Conservation (phyloP, 2,329 filamentous ascomycete species). For the Aspergillus vadensis region DNA sequence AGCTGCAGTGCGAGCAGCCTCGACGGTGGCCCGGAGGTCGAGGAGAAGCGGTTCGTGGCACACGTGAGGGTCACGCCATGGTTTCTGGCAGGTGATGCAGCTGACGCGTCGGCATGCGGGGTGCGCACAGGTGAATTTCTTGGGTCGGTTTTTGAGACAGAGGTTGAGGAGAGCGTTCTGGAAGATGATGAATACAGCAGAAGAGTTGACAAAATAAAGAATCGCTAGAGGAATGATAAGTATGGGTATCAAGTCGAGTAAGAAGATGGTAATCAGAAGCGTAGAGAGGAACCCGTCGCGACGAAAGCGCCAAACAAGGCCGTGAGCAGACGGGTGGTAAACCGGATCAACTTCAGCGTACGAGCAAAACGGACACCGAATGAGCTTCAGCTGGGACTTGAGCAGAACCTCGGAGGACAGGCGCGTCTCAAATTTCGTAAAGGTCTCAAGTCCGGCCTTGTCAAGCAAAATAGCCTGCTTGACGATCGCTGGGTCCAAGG, state of each 20-base stretch:
- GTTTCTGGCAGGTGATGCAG: slow-evolving; percentile 78
- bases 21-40: slow-evolving; percentile 83
- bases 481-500: slow-evolving; percentile 69
- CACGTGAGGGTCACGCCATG: slow-evolving; percentile 84
- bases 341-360: slow-evolving; percentile 87
- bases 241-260: slow-evolving; percentile 48
- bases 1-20: slow-evolving; percentile 89
- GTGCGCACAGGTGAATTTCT: slow-evolving; percentile 75
- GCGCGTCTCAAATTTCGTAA: slow-evolving; percentile 75
- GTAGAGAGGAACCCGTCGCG: slow-evolving; percentile 57
- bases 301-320: slow-evolving; percentile 60
- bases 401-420: slow-evolving; percentile 75
- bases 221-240: slow-evolving; percentile 57
- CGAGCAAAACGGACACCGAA: slow-evolving; percentile 85
- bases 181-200: slow-evolving; percentile 55
- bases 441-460: slow-evolving; percentile 69
- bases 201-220: slow-evolving; percentile 58
- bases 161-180: slow-evolving; percentile 65
- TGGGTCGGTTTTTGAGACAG: slow-evolving; percentile 69
- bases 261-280: slow-evolving; percentile 49
- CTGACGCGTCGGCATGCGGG: slow-evolving; percentile 69
- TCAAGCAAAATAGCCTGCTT: slow-evolving; percentile 70
- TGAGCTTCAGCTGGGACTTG: slow-evolving; percentile 71
- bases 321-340: slow-evolving; percentile 59
- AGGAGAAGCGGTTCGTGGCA: slow-evolving; percentile 84